Base-by-base conservation (phyloP, 2,329 filamentous ascomycete genomes). In the Colletotrichum viniferum region DNA sequence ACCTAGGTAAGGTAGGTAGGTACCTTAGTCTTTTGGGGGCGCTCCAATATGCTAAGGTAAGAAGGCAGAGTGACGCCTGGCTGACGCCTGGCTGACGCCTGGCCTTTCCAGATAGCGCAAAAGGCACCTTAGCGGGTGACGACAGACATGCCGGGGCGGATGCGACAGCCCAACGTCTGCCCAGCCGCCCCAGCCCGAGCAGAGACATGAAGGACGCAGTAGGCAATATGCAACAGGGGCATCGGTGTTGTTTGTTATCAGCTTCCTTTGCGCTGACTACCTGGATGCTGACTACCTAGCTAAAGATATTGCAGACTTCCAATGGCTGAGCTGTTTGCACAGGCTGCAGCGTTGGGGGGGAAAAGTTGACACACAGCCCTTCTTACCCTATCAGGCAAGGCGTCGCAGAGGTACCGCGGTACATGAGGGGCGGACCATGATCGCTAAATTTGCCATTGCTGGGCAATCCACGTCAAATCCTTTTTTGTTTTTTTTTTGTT, bases 401-500 rank as follows among this genome's bases (percentile, higher is more conserved):
- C 2, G 3, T 2, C 28, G 24, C 52, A 18, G 32, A 60, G 8
- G 61, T 56, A 66, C 52, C 36, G 13, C 10, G 34, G 48, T 71
- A 55, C 68, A 36, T 56, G 21, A 16, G 72, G 63, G 18, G 28
- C 43, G 43, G 62, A 43, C 56, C 73, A 72, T 64, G n/a, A 30
- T 75, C 63, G 73, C 63, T 60, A 60, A 63, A 63, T 73, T 75
- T 63, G 30, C 69, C 64, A 52, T 38, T 64, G 43, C 63, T 64
- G 48, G 73, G 38, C 43, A n/a, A 64, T 16, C 48, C 63, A 58
- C 26, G 69, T 64, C 34, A 34, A 63, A 38, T 18, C 36, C 6
- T n/a, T 21, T 34, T n/a, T 43, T 66, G 6, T 28, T 60, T 43
- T 64, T 60, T 73, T 26, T 64, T 43, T 34, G 7, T 38, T 36